Evolutionary conservation across 2,329 filamentous ascomycete genomes (phyloP).

Genomic region (Cladosporium sp.): DNA sequence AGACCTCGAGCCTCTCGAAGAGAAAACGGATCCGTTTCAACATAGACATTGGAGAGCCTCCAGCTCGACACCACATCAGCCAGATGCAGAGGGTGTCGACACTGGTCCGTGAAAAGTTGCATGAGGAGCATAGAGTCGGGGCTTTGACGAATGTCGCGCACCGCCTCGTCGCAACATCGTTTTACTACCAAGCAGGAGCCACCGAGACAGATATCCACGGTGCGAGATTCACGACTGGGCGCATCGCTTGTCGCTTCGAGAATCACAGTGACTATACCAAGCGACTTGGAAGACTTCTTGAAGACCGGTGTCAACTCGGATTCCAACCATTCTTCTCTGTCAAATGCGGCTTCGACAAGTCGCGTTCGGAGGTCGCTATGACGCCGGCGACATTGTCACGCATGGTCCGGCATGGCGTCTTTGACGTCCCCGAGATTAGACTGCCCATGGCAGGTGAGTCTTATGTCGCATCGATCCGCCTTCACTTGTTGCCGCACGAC

Average conservation of each 20-base stretch:
- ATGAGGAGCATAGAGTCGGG: slow-evolving; percentile 20
- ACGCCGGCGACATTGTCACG: slow-evolving; percentile 19
- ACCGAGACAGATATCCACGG: slow-evolving; percentile 27
- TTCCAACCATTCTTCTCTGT: slow-evolving; percentile 35
- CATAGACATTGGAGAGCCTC: not conserved
- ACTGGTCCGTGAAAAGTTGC: not conserved
- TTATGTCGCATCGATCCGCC: slow-evolving; percentile 27
- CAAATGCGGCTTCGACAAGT: not conserved
- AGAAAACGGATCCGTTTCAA: not conserved
- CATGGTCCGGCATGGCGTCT: slow-evolving; percentile 27
- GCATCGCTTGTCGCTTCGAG: slow-evolving; percentile 33
- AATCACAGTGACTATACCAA: slow-evolving; percentile 28
- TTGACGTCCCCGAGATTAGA: slow-evolving; percentile 28
- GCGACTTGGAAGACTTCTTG: slow-evolving; percentile 27
- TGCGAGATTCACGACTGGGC: slow-evolving; percentile 27
- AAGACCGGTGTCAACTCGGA: slow-evolving; percentile 20
- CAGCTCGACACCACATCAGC: not conserved
- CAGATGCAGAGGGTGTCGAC: not conserved
- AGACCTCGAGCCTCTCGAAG: slow-evolving; percentile 20
- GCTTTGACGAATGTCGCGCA: slow-evolving; percentile 31
- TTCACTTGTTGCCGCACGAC: slow-evolving; percentile 31
- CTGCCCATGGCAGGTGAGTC: slow-evolving; percentile 28
- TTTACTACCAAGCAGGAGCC: slow-evolving; percentile 33
- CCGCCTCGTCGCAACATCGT: slow-evolving; percentile 34
- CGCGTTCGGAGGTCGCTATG: slow-evolving; percentile 16